Evolutionary conservation across 352 stramenopile genomes (phyloP).

Genomic region (Globisporangium iwayamae): DNA sequence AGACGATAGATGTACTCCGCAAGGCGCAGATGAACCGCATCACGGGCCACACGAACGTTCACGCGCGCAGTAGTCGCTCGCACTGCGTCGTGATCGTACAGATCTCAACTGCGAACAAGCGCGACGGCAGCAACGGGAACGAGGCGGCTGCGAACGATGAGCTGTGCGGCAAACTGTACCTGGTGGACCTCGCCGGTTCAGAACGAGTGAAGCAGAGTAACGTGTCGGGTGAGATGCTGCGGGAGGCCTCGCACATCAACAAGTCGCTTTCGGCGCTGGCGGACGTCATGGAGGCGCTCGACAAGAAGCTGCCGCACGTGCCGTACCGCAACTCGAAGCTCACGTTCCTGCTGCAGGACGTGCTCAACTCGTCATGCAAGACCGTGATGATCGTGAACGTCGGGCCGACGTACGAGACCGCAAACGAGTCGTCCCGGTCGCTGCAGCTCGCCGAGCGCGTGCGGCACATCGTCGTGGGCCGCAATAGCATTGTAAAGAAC

Average conservation of each 20-base stretch:
- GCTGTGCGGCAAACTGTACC: constrained; percentile 86
- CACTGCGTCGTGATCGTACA: constrained; percentile 92
- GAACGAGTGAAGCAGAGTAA: constrained; percentile 91
- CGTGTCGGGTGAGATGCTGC: constrained; percentile 78
- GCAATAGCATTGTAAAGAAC: constrained; percentile 81
- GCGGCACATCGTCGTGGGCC: constrained; percentile 72
- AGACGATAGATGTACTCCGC: constrained; percentile 65
- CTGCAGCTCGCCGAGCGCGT: constrained; percentile 86
- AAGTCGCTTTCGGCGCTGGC: constrained; percentile 90
- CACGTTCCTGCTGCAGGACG: constrained; percentile 96
- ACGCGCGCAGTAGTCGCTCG: constrained; percentile 89
- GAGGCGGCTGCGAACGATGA: constrained; percentile 29
- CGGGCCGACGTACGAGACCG: constrained; percentile 75
- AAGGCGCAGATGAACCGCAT: constrained; percentile 75
- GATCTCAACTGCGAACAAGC: constrained; percentile 53
- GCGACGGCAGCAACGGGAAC: constrained; percentile 26
- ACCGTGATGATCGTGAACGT: constrained; percentile 94
- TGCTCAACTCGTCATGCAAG: constrained; percentile 87
- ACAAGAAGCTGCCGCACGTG: constrained; percentile 90
- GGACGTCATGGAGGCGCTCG: constrained; percentile 91
- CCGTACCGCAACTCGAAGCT: constrained; percentile 98
- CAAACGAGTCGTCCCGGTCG: constrained; percentile 84
- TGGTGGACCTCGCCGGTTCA: constrained; percentile 92
- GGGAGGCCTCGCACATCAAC: constrained; percentile 83
- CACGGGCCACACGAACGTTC: constrained; percentile 84